phyloP scores from a whole-genome alignment of 2,329 filamentous ascomycete species.

The Trichoderma afroharzianum region DNA sequence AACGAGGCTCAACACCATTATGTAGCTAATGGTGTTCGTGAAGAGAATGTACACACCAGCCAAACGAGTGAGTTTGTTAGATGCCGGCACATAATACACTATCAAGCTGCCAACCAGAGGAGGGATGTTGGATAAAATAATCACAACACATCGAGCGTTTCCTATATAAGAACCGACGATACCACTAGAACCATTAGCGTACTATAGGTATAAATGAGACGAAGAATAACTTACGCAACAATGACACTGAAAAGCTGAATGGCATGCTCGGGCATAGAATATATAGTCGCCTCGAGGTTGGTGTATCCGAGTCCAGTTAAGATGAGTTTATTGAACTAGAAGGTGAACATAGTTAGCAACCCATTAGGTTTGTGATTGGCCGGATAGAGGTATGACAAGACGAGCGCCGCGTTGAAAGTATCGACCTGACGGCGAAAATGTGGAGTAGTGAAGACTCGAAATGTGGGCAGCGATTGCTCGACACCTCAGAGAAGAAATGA shows the following conservation, averaged over 20 bases:
- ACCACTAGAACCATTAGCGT: neutral
- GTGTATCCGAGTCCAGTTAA: constrained; percentile 18
- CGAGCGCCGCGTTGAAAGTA: neutral
- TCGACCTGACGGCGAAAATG: neutral
- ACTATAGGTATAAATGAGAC: neutral
- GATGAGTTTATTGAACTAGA: constrained; percentile 15
- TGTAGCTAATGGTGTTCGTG: constrained; percentile 20
- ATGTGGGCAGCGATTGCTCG: neutral
- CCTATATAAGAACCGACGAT: neutral
- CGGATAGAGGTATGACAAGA: neutral
- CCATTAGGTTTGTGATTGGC: neutral
- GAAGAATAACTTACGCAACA: neutral
- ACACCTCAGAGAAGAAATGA: neutral
- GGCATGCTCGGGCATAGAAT: constrained; percentile 16
- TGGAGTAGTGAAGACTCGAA: neutral
- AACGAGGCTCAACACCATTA: constrained; percentile 11
- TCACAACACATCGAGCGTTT: neutral
- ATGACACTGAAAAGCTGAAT: constrained; percentile 19
- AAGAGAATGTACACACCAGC: constrained; percentile 8
- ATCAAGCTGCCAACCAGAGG: neutral
- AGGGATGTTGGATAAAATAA: neutral
- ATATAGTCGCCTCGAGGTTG: constrained; percentile 9
- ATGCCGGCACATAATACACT: neutral
- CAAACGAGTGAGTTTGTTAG: neutral
- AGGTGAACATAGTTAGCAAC: neutral